phyloP scores from a whole-genome alignment of 2,329 filamentous ascomycete genomes.

The Zelopaecilomyces penicillatus region DNA sequence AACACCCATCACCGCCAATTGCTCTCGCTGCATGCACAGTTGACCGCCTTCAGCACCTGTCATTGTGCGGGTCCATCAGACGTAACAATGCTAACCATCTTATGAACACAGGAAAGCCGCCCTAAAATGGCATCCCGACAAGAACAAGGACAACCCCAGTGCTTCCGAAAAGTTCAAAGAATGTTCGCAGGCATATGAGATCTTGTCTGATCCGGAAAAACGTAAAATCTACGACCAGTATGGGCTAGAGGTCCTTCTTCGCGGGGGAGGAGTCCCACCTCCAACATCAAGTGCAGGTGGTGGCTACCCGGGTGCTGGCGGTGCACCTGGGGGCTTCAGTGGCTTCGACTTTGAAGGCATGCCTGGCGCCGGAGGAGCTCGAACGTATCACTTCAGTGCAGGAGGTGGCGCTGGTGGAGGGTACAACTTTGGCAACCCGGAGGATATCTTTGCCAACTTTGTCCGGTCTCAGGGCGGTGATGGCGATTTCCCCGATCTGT shows the following conservation, averaged over 20 bases:
- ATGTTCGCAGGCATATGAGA: constrained; percentile 94
- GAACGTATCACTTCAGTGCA: constrained; percentile 59
- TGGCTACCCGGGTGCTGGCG: constrained; percentile 48
- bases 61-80: no score
- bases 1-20: no score
- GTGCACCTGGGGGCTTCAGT: constrained; percentile 46
- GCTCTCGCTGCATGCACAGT: no score
- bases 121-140: constrained; percentile 91
- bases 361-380: constrained; percentile 36
- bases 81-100: constrained; percentile 25
- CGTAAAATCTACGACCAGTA: constrained; percentile 92
- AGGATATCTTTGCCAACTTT: constrained; percentile 81
- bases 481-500: constrained; percentile 46
- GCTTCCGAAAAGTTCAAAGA: constrained; percentile 97
- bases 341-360: constrained; percentile 46
- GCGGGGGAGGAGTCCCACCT: constrained; percentile 63
- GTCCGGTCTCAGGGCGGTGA: constrained; percentile 46
- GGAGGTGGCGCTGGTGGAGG: constrained; percentile 43
- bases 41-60: no score
- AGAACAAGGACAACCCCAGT: constrained; percentile 85
- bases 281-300: constrained; percentile 47
- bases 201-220: constrained; percentile 94
- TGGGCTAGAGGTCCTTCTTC: constrained; percentile 85
- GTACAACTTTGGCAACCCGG: constrained; percentile 78
- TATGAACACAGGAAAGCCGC: constrained; percentile 61